Percentiles rank a stretch among this genome's conserved stretches.
phyloP scores from a whole-genome alignment of 2,329 filamentous ascomycete genomes.

The Epichloe sp. region DNA sequence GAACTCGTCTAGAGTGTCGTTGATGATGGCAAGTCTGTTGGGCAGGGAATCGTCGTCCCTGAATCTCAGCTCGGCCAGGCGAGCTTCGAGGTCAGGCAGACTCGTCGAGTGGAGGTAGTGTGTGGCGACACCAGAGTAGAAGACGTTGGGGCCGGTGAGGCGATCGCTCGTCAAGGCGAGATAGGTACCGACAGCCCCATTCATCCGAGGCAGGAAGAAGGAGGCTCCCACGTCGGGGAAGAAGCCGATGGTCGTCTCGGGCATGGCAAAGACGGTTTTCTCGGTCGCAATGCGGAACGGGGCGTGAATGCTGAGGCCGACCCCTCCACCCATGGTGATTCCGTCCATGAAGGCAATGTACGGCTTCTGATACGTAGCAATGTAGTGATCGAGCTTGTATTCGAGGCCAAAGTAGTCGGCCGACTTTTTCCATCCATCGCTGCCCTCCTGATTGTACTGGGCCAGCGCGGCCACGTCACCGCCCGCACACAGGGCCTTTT shows the following conservation, averaged over 20 bases:
- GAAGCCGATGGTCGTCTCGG: conserved; percentile 95
- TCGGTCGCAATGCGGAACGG: conserved; percentile 96
- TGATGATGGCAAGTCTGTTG: conserved; percentile 58
- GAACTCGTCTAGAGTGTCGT: conserved; percentile 85
- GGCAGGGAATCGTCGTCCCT: conserved; percentile 55
- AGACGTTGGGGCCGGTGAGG: conserved; percentile 69
- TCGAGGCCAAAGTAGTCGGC: conserved; percentile 83
- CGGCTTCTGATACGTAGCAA: conserved; percentile 86
- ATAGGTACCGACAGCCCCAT: conserved; percentile 80
- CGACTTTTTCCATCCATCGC: conserved; percentile 60
- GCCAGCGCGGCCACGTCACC: conserved; percentile 80
- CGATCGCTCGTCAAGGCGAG: conserved; percentile 82
- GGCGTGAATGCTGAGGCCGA: conserved; percentile 86
- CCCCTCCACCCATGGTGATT: conserved; percentile 95
- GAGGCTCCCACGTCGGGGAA: conserved; percentile 96
- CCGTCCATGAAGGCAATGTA: conserved; percentile 95
- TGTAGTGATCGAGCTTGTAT: conserved; percentile 91
- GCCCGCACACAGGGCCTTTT: conserved; percentile 80
- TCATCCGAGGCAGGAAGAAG: conserved; percentile 86
- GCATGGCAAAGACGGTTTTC: conserved; percentile 93
- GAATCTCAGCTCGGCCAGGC: conserved; percentile 82
- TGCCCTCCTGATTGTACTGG: conserved; percentile 52
- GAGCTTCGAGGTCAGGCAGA: conserved; percentile 66
- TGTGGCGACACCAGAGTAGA: conserved; percentile 85
- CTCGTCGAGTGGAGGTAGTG: conserved; percentile 92